These are phyloP conservation scores for Hyphodiscus sp. DNA, from an alignment of 2,329 filamentous ascomycete species.

Conservation along the genomic window DNA sequence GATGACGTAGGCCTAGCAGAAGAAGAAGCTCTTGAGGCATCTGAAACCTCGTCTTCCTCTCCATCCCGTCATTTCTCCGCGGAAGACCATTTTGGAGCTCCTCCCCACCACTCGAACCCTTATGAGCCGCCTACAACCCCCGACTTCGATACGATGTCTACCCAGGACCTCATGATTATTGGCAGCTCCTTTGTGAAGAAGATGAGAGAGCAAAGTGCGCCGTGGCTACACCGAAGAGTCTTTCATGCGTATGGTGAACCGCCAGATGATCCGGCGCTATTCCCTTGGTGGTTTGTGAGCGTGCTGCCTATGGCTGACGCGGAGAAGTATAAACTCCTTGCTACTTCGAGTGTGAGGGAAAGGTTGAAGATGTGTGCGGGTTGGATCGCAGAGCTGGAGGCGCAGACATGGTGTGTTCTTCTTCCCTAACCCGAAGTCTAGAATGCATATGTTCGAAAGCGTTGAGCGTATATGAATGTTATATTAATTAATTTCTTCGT, in stretches of 20 bases:
- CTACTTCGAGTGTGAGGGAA: constrained; percentile 69
- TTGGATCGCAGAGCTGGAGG: constrained; percentile 59
- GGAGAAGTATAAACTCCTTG: constrained; percentile 72
- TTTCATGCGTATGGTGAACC: constrained; percentile 70
- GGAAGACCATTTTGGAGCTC: constrained; percentile 15
- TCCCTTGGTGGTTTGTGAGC: constrained; percentile 88
- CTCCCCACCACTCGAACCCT: constrained; percentile 10
- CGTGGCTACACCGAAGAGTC: constrained; percentile 69
- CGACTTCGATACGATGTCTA: constrained; percentile 45
- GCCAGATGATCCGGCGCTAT: constrained; percentile 64
- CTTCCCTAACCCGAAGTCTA: neutral
- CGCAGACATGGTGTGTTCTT: constrained; percentile 17
- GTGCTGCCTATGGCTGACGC: constrained; percentile 70
- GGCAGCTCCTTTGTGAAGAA: constrained; percentile 60
- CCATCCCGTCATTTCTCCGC: constrained; percentile 11
- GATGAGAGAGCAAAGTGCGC: constrained; percentile 62
- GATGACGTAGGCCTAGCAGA: constrained; percentile 78
- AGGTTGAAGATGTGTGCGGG: constrained; percentile 74
- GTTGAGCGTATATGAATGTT: too few species aligned
- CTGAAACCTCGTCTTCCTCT: constrained; percentile 43
- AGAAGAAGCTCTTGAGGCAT: constrained; percentile 69
- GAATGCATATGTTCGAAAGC: too few species aligned
- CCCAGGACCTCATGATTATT: constrained; percentile 60
- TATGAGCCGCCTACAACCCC: neutral
- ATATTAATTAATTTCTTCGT: neutral